These are phyloP conservation scores for Gomphus bonarii DNA, from an alignment of 1,284 basidiomycete species.

Conservation along the genomic window DNA sequence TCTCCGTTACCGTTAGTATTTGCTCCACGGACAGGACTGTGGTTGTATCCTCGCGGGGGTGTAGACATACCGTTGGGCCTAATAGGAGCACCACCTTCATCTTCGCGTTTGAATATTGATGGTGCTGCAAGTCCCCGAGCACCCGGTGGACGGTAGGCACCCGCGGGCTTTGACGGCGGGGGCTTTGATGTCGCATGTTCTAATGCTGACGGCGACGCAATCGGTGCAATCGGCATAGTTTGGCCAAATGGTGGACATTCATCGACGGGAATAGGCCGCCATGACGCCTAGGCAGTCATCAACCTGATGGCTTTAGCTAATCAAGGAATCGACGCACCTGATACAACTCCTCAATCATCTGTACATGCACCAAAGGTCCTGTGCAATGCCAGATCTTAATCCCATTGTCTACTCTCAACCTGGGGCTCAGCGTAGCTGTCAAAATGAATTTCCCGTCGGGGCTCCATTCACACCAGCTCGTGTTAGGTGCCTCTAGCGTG, in stretches of 20 bases:
- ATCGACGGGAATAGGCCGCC: conserved; percentile 69
- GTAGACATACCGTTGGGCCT: conserved; percentile 47
- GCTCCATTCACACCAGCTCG: conserved; percentile 91
- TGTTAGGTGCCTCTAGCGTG: conserved; percentile 89
- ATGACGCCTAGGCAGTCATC: conserved; percentile 36
- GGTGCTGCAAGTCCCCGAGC: conserved; percentile 83
- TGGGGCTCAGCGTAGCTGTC: conserved; percentile 89
- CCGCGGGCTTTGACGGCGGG: conserved; percentile 51
- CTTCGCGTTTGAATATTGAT: conserved; percentile 79
- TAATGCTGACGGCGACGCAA: conserved; percentile 51
- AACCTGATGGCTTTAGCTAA: not conserved
- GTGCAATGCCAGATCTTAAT: conserved; percentile 94
- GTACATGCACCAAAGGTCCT: conserved; percentile 75
- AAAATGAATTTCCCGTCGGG: conserved; percentile 89
- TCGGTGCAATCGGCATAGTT: conserved; percentile 66
- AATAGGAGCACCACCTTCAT: conserved; percentile 58
- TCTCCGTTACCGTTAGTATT: conserved; percentile 26
- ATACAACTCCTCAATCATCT: conserved; percentile 78
- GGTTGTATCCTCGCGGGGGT: conserved; percentile 46
- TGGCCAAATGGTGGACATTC: conserved; percentile 63
- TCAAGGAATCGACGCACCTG: conserved; percentile 28
- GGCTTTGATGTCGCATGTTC: conserved; percentile 32
- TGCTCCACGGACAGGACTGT: conserved; percentile 45
- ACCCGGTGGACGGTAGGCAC: conserved; percentile 86
- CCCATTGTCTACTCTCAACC: conserved; percentile 93